phyloP scores from a whole-genome alignment of 805 yeast genomes.

The Pichia californica region DNA sequence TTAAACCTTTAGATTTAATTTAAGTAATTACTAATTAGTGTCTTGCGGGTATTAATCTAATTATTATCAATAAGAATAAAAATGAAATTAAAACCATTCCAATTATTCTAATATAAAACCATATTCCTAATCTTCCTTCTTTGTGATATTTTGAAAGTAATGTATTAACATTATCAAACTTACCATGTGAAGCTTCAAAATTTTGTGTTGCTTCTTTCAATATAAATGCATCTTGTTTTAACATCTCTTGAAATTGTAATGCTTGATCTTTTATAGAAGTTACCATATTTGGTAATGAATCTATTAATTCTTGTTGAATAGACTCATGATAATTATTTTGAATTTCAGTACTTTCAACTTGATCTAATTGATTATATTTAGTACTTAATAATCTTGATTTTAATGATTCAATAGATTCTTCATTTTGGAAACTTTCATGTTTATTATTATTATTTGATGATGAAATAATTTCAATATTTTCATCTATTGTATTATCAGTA shows the following conservation, averaged over 20 bases:
- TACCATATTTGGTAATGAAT: constrained; percentile 28
- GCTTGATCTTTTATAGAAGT: constrained; percentile 27
- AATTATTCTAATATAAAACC: constrained; percentile 28
- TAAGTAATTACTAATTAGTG: constrained; percentile 28
- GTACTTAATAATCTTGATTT: constrained; percentile 26
- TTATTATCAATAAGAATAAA: constrained; percentile 21
- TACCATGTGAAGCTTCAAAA: constrained; percentile 27
- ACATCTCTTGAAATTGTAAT: constrained; percentile 26
- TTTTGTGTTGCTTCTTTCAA: constrained; percentile 29
- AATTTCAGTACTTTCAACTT: constrained; percentile 17
- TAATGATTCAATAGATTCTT: constrained; percentile 24
- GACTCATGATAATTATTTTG: constrained; percentile 28
- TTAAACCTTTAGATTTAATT: constrained; percentile 14
- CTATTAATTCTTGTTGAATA: constrained; percentile 28
- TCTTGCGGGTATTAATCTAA: constrained; percentile 30
- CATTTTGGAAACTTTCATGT: constrained; percentile 2
- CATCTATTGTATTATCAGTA: neutral
- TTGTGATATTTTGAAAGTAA: constrained; percentile 26
- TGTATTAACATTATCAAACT: constrained; percentile 23
- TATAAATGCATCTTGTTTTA: constrained; percentile 28
- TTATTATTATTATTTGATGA: neutral
- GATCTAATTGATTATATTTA: constrained; percentile 22
- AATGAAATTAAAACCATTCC: constrained; percentile 21
- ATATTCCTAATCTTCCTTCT: constrained; percentile 27
- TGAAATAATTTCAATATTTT: neutral